phyloP scores from a whole-genome alignment of 2,329 filamentous ascomycete species.

The Pyrenophora seminiperda region DNA sequence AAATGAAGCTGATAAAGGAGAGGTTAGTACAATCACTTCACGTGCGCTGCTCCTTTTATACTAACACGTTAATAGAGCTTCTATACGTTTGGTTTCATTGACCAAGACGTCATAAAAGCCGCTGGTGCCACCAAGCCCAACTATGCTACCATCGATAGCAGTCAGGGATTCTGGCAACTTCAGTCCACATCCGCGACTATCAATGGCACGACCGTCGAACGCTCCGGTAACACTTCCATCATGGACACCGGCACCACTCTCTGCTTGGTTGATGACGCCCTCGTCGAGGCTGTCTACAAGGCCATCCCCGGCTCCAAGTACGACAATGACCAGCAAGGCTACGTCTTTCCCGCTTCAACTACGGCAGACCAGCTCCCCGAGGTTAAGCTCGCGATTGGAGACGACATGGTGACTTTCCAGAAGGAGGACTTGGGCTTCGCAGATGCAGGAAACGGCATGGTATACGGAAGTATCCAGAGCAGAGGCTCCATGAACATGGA shows the following conservation, averaged over 20 bases:
- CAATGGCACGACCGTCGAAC: conserved; percentile 41
- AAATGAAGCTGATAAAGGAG: conserved; percentile 25
- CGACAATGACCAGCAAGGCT: conserved; percentile 57
- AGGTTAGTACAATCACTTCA: not conserved
- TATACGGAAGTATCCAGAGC: conserved; percentile 31
- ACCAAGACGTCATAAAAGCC: conserved; percentile 46
- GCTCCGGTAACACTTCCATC: conserved; percentile 49
- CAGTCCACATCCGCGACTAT: conserved; percentile 59
- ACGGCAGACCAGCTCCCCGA: conserved; percentile 19
- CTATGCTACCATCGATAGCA: conserved; percentile 60
- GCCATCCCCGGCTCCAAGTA: conserved; percentile 59
- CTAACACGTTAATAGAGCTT: conserved; percentile 14
- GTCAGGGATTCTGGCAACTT: conserved; percentile 68
- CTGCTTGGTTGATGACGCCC: conserved; percentile 60
- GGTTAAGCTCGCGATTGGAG: conserved; percentile 29
- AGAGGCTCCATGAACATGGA: conserved; percentile 30
- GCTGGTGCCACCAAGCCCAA: conserved; percentile 61
- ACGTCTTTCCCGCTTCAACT: conserved; percentile 55
- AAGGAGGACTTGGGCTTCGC: conserved; percentile 37
- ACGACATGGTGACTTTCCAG: conserved; percentile 23
- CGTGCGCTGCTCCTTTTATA: rapidly evolving
- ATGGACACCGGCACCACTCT: conserved; percentile 73
- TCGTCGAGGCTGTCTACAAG: conserved; percentile 65
- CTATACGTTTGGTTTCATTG: conserved; percentile 60
- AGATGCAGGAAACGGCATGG: conserved; percentile 26